A percentile compares a stretch with the other conserved stretches of the same genome.
Evolutionary conservation across 768 basidiomycete genomes (phyloP).

Genomic region (Sarcomyxa edulis): DNA sequence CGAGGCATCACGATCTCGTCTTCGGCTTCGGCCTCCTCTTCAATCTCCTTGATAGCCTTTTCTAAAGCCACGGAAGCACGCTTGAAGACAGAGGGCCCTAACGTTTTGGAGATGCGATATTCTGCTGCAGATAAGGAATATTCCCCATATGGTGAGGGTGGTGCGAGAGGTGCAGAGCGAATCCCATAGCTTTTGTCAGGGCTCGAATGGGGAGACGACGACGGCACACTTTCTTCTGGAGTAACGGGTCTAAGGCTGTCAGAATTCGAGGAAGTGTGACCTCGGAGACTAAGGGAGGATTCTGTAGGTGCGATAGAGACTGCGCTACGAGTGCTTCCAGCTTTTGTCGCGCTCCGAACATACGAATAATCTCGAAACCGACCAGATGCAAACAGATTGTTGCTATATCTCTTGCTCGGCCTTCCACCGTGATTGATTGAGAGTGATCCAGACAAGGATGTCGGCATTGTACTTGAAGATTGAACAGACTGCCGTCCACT

Average conservation of each 20-base stretch:
- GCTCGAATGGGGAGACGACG: conserved; percentile 35
- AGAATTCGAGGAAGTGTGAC: conserved; percentile 34
- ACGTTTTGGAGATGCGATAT: conserved; percentile 40
- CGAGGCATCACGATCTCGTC: conserved; percentile 77
- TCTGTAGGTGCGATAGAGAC: conserved; percentile 48
- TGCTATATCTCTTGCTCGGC: conserved; percentile 72
- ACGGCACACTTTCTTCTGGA: conserved; percentile 43
- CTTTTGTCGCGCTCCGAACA: conserved; percentile 47
- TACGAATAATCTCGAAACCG: conserved; percentile 72
- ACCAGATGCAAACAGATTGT: conserved; percentile 83
- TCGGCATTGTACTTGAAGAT: conserved; percentile 28
- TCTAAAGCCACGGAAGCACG: conserved; percentile 73
- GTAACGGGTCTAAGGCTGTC: conserved; percentile 47
- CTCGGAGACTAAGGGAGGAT: conserved; percentile 29
- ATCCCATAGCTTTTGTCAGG: conserved; percentile 29
- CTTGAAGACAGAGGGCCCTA: conserved; percentile 48
- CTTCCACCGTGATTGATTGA: conserved; percentile 38
- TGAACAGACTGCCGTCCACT: conserved; percentile 21
- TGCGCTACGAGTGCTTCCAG: conserved; percentile 33
- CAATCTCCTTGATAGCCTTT: conserved; percentile 72
- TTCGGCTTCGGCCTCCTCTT: conserved; percentile 71
- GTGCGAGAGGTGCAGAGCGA: conserved; percentile 36
- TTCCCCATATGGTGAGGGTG: conserved; percentile 31
- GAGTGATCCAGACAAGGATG: conserved; percentile 28
- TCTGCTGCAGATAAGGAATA: conserved; percentile 34